phyloP scores from a whole-genome alignment of 2,329 filamentous ascomycete species.

The Eurotiales sp. region DNA sequence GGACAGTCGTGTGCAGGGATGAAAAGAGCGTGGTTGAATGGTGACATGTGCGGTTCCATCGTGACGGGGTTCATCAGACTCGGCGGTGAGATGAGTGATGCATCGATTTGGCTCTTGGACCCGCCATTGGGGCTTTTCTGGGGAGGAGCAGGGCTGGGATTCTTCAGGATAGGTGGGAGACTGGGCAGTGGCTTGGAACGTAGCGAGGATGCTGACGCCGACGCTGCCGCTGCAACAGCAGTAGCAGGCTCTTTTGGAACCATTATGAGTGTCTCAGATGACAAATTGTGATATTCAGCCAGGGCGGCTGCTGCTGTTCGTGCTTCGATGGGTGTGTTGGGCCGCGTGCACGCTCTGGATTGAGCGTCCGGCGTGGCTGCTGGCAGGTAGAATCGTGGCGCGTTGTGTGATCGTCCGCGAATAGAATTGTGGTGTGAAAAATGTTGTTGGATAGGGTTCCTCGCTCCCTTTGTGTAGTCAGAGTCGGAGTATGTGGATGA shows the following conservation, averaged over 20 bases:
- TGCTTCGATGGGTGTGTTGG: constrained; percentile 20
- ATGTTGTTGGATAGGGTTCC: constrained; percentile 27
- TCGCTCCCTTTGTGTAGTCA: constrained; percentile 25
- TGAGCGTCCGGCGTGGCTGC: constrained; percentile 14
- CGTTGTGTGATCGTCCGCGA: constrained; percentile 18
- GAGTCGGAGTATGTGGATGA: constrained; percentile 33
- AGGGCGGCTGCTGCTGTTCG: constrained; percentile 20
- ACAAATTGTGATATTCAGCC: constrained; percentile 21
- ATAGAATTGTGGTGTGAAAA: constrained; percentile 20
- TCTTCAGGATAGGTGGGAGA: constrained; percentile 27
- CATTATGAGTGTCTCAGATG: constrained; percentile 31
- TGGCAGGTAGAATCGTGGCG: constrained; percentile 24
- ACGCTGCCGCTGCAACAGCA: constrained; percentile 22
- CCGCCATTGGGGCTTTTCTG: constrained; percentile 24
- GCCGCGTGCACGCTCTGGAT: constrained; percentile 20
- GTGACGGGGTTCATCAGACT: constrained; percentile 36
- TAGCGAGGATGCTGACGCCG: constrained; percentile 26
- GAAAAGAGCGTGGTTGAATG: constrained; percentile 39
- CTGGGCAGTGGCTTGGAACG: constrained; percentile 31
- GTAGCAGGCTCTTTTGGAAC: constrained; percentile 20
- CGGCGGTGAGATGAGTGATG: constrained; percentile 38
- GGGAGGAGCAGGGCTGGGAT: constrained; percentile 15
- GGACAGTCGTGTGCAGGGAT: constrained; percentile 36
- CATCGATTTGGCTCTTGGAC: constrained; percentile 29
- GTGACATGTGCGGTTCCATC: constrained; percentile 35